Evolutionary conservation across 495 filamentous ascomycete species (phyloP), one percentile per base, ranked within the genome.

Genomic region (Neurospora tetrasperma): DNA sequence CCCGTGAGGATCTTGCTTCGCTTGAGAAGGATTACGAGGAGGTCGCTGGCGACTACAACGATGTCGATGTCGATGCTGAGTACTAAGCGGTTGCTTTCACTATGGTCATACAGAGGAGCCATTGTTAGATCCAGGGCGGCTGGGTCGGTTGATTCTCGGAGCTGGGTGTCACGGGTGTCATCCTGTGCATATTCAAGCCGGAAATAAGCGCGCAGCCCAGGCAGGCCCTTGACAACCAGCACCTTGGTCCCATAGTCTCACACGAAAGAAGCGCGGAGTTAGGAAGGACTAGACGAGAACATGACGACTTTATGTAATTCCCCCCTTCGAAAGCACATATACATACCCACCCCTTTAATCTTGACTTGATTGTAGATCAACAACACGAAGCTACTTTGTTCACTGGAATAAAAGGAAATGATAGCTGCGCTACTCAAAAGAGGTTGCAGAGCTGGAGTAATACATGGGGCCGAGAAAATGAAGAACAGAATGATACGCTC

Each of bases 11-110:
- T 80, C 85, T 97, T 71, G 93, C 93, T 71, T 93, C 93, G 70
- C 86, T 97, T 42, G 91, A 93, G 88, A 94, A 91, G 88, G 93
- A 97, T 78, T 97, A 97, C 80, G 93, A 96, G 82, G 93, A 97
- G 85, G 93, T 96, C 77, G 93, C 92, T 71, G 88, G 86, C 75
- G 93, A 97, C 81, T 86, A 84, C 75, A 76, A 86, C 70, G 89
- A 92, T 18, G 93, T 91, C 46, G 90, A 86, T 71, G 87, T 83
- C 62, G 91, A 90, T 74, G 87, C 80, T 54, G 92, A 94, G 83
- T 95, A 94, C 82, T 96, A 88, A 82, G 77, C 71, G 73, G 73
- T 75, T 54, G 70, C 59, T 31, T 70, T 42, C 31, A 42, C 41
- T 31, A 44, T 31, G 27, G 70, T 41, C 70, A 44, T 10, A 35